Base-by-base conservation (phyloP, 192 early-diverging fungal species). In the Chytriomyces sp. region DNA sequence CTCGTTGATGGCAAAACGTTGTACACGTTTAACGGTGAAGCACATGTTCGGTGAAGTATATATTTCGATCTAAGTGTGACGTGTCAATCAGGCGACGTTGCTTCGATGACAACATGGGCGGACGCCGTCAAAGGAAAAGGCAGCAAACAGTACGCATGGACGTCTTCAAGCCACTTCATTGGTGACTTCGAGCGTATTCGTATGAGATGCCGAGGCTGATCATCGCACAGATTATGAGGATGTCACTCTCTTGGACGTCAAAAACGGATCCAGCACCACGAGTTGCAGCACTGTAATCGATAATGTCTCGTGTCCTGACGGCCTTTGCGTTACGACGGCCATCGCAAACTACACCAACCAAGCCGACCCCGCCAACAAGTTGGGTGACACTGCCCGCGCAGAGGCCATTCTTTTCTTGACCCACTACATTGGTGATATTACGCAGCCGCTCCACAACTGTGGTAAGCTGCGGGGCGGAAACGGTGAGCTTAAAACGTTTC, bases 361-460 rank as follows among this genome's bases (percentile, higher is more conserved):
- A 4, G 32, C 64, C 1, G 37, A 52, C 6, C 19, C 14, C 72
- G 38, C 32, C 25, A 64, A 61, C 61, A 41, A 12, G 5, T 19
- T 49, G 26, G 31, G 12, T 10, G 7, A 40, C 28, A 39, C 30
- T 12, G 61, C 30, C 25, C 22, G 53, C 22, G 57, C 66, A 10
- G 30, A 25, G 7, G 72, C 72, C 6, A 8, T 73, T 8, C 72
- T 73, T 55, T 83, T 75, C 62, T 61, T 83, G 26, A 52, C 75
- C 2, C 81, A 83, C 74, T 83, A 81, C 73, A 4, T 81, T 28
- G 81, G 81, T 17, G 81, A 83, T 53, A 76, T 83, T 49, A 61
- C 76, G 0, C 78, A 83, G 65, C 81, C 81, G 17, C 78, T 83
- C 17, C 81, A 83, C 73, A 70, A 67, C 64, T 78, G 77, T 58